A percentile compares a stretch with the other conserved stretches of the same genome.
phyloP scores from a whole-genome alignment of 1,139 yeast genomes.

The Pneumocystis canis region DNA sequence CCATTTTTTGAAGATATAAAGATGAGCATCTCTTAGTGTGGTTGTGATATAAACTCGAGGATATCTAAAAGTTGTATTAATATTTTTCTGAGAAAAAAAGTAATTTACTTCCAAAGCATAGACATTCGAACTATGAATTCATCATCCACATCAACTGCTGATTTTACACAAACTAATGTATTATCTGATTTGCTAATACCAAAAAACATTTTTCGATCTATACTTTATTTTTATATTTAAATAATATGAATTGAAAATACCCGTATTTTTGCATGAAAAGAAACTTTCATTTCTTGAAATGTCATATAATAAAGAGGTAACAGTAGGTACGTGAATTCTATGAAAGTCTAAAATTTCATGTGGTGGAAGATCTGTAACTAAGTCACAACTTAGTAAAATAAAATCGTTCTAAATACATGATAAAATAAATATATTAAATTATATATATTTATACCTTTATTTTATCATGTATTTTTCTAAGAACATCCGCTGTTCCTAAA shows the following conservation, averaged over 20 bases:
- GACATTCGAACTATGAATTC: slow-evolving; percentile 67
- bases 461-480: slow-evolving; percentile 24
- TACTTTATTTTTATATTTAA: neutral
- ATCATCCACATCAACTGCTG: slow-evolving; percentile 25
- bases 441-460: slow-evolving; percentile 20
- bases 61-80: slow-evolving; percentile 22
- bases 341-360: slow-evolving; percentile 74
- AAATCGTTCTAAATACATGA: slow-evolving; percentile 31
- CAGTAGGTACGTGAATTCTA: slow-evolving; percentile 28
- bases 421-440: slow-evolving; percentile 17
- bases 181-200: slow-evolving; percentile 10
- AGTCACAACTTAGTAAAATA: slow-evolving; percentile 82
- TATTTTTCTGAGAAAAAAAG: neutral
- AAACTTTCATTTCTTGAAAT: slow-evolving; percentile 6
- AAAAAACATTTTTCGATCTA: neutral
- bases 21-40: slow-evolving; percentile 57
- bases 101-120: slow-evolving; percentile 53
- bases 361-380: slow-evolving; percentile 82
- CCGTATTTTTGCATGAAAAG: slow-evolving; percentile 7
- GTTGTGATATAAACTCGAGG: slow-evolving; percentile 68
- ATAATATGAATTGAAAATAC: neutral
- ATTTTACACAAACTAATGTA: slow-evolving; percentile 17
- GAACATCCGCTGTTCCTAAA: slow-evolving; percentile 37
- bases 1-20: slow-evolving; percentile 45
- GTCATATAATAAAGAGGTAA: slow-evolving; percentile 8